Base-by-base conservation (phyloP, 2,329 filamentous ascomycete genomes). In the Cytospora schulzeri region DNA sequence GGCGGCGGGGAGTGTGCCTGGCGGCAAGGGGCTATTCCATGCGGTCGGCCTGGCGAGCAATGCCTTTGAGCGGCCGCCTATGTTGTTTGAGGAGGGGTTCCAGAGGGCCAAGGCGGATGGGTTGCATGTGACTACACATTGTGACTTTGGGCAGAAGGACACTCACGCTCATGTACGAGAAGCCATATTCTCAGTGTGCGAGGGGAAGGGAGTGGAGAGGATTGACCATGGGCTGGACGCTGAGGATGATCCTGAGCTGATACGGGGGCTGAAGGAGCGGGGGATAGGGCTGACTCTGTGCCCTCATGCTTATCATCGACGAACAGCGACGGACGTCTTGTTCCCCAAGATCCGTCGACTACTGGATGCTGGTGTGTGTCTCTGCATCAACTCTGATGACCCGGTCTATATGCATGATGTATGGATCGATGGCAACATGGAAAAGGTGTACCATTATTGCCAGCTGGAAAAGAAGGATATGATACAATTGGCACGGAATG, bases 131-230 rank as follows among this genome's bases (percentile, higher is more conserved):
- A 84, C 81, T 2, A 77, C 77, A 69, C 82, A 84, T 62, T 83
- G 80, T 69, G 82, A 84, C 64, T 79, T 83, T 53, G 81, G 80
- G 53, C 79, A 83, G 67, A 78, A 80, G 62, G 79, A 83, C 65
- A 78, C 78, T 0, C 76, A 76, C 26, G 76, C 76, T 29, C 79
- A 84, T 64, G 75, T 81, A 19, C 70, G 70, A 1, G 75, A 82
- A 64, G 74, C 71, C 3, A 59, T 74, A 7, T 72, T 74, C 22
- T 68, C 71, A 2, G 71, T 75, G 14, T 70, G 75, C 50, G 73
- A 70, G 0, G 73, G 76, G 6, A 66, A 59, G 0, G 77, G 77
- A 0, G 64, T 73, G 0, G 75, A 78, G 54, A 72, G 78, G 0
- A 78, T 80, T 56, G 78, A 80, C 65, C 77, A 80, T 67, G 79